phyloP scores from a whole-genome alignment of 148 eudicot species.

The Oxyria digyna region DNA sequence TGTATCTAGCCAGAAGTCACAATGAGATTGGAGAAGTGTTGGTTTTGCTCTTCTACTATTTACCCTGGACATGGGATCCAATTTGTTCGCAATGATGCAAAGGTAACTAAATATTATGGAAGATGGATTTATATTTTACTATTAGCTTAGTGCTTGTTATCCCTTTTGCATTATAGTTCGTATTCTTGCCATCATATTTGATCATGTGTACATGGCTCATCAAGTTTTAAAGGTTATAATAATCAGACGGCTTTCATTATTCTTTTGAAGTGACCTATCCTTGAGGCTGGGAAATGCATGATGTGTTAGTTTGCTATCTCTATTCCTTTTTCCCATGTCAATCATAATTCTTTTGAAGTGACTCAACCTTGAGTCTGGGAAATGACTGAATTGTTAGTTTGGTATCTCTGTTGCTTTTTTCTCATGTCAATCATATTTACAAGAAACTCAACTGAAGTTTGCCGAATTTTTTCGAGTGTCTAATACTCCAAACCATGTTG shows the following conservation, averaged over 20 bases:
- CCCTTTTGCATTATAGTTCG: not conserved
- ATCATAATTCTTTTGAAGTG: too few relatives aligned
- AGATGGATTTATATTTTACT: not conserved
- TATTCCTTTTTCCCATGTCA: too few relatives aligned
- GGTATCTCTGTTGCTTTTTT: not conserved
- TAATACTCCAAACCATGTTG: not conserved
- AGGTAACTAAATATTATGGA: constrained; percentile 27
- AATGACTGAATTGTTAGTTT: too few relatives aligned
- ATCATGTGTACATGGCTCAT: not conserved
- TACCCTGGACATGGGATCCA: constrained; percentile 94
- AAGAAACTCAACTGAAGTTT: not conserved
- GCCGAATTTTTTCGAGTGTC: too few relatives aligned
- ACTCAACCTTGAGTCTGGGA: too few relatives aligned
- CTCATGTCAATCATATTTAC: not conserved
- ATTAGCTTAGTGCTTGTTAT: not conserved
- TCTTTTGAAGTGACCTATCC: not conserved
- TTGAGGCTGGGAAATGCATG: not conserved
- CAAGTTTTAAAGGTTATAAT: not conserved
- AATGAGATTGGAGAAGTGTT: constrained; percentile 91
- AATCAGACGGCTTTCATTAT: not conserved
- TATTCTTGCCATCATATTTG: not conserved
- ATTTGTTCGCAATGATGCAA: constrained; percentile 81
- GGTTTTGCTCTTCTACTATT: constrained; percentile 86
- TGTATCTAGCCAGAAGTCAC: not conserved
- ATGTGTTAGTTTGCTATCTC: not conserved